phyloP scores from a whole-genome alignment of 352 stramenopile genomes.

The Globisporangium viniferum region DNA sequence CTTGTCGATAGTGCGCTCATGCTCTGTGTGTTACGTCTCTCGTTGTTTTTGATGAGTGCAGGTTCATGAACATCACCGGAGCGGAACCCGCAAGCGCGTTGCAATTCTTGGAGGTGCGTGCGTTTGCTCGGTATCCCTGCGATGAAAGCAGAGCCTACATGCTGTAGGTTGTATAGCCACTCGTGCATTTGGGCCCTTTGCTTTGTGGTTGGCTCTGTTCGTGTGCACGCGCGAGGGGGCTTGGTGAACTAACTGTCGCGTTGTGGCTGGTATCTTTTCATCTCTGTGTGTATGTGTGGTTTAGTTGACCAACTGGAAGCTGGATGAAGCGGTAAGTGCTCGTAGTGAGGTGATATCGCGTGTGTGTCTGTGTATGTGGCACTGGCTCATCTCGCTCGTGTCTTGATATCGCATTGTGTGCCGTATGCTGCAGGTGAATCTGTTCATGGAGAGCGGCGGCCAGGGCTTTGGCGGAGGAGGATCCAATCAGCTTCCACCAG shows the following conservation, averaged over 20 bases:
- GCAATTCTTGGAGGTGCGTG: conserved; percentile 68
- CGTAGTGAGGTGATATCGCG: background rate
- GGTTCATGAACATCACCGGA: conserved; percentile 86
- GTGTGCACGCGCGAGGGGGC: background rate
- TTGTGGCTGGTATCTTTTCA: background rate
- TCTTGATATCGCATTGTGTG: background rate
- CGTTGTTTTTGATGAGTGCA: conserved; percentile 16
- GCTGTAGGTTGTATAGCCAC: background rate
- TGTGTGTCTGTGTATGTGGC: background rate
- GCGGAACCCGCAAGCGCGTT: conserved; percentile 56
- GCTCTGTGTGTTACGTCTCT: background rate
- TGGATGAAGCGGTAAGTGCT: conserved; percentile 63
- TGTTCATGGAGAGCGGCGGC: conserved; percentile 82
- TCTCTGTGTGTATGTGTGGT: background rate
- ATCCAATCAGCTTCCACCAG: conserved; percentile 19
- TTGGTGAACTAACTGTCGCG: conserved; percentile 3
- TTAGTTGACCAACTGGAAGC: conserved; percentile 73
- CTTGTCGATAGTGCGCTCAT: background rate
- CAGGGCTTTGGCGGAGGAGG: conserved; percentile 22
- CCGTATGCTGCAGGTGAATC: conserved; percentile 38
- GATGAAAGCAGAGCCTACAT: background rate
- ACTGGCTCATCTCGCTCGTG: background rate
- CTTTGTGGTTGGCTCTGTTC: background rate
- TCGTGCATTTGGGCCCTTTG: background rate
- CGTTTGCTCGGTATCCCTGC: background rate